Evolutionary conservation across 139 green algal species (phyloP).

Genomic region (Asterochloris erici): DNA sequence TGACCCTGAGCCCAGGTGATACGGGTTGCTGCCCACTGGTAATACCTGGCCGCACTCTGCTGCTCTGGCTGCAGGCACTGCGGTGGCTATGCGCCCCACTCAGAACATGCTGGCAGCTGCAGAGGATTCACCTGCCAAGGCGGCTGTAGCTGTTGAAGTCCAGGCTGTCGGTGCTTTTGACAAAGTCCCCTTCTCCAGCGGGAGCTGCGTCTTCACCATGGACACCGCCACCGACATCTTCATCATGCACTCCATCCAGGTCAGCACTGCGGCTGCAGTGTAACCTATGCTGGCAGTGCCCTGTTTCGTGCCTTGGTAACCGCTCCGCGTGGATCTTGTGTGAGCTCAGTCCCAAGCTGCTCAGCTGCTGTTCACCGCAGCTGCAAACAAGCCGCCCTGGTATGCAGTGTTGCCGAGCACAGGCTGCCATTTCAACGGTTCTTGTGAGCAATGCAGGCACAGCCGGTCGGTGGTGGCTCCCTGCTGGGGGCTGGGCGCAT

Average conservation of each 20-base stretch:
- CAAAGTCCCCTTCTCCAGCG: slow-evolving; percentile 50
- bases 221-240: slow-evolving; percentile 77
- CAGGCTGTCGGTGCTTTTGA: slow-evolving; percentile 85
- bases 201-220: slow-evolving; percentile 77
- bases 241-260: slow-evolving; percentile 64
- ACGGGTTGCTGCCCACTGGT: no score
- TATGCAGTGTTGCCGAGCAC: not conserved
- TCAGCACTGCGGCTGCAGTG: not conserved
- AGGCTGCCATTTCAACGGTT: not conserved
- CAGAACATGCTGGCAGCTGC: slow-evolving; percentile 16
- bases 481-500: slow-evolving; percentile 73
- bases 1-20: no score
- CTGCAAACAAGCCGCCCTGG: no score
- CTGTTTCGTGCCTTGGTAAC: no score
- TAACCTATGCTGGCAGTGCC: no score
- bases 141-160: slow-evolving; percentile 29
- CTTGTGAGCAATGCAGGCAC: slow-evolving; percentile 28
- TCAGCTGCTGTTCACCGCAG: no score
- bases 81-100: slow-evolving; percentile 30
- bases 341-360: no score
- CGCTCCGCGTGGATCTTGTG: no score
- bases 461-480: slow-evolving; percentile 75
- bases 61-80: slow-evolving; percentile 18
- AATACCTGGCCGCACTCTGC: no score
- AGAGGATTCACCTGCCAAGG: slow-evolving; percentile 39